These are phyloP conservation scores for Chalciporus sphaerocephalus DNA, from an alignment of 768 basidiomycete species.

Conservation along the genomic window DNA sequence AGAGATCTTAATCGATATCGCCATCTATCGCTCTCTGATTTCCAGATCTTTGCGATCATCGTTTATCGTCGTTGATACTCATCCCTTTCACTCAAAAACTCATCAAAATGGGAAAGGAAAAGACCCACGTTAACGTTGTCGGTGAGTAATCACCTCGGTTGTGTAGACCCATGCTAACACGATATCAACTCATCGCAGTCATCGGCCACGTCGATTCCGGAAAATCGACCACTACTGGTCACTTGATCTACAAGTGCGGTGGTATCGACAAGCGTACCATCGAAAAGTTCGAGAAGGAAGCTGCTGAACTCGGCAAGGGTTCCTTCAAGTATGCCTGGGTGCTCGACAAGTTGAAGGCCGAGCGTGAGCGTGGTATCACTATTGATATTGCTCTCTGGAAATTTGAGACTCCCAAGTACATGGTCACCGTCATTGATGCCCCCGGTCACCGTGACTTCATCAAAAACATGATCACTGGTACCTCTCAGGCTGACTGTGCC, in stretches of 20 bases:
- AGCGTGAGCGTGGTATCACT: slow-evolving; percentile 99
- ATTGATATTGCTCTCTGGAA: slow-evolving; percentile 99
- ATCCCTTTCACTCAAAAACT: slow-evolving; percentile 39
- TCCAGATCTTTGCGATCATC: slow-evolving; percentile 25
- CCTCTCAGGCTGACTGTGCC: slow-evolving; percentile 99
- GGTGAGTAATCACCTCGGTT: slow-evolving; percentile 49
- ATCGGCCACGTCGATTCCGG: slow-evolving; percentile 99
- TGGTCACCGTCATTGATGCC: slow-evolving; percentile 97
- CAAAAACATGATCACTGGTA: slow-evolving; percentile 99
- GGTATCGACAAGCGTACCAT: slow-evolving; percentile 99
- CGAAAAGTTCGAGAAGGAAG: slow-evolving; percentile 99
- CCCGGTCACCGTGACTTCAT: slow-evolving; percentile 99
- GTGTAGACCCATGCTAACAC: slow-evolving; percentile 19
- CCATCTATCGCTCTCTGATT: slow-evolving; percentile 8
- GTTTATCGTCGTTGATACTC: slow-evolving; percentile 7
- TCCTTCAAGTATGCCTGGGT: slow-evolving; percentile 99
- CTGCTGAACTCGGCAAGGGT: slow-evolving; percentile 99
- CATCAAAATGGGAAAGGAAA: slow-evolving; percentile 92
- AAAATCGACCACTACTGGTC: slow-evolving; percentile 99
- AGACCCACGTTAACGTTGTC: slow-evolving; percentile 96
- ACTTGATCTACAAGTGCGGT: slow-evolving; percentile 99
- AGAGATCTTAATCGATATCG: slow-evolving; percentile 15
- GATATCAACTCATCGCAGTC: slow-evolving; percentile 49
- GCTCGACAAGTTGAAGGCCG: slow-evolving; percentile 99
- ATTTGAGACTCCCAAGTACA: slow-evolving; percentile 98